Evolutionary conservation across 441 rosid genomes (phyloP).

Genomic region (Viola pubescens): DNA sequence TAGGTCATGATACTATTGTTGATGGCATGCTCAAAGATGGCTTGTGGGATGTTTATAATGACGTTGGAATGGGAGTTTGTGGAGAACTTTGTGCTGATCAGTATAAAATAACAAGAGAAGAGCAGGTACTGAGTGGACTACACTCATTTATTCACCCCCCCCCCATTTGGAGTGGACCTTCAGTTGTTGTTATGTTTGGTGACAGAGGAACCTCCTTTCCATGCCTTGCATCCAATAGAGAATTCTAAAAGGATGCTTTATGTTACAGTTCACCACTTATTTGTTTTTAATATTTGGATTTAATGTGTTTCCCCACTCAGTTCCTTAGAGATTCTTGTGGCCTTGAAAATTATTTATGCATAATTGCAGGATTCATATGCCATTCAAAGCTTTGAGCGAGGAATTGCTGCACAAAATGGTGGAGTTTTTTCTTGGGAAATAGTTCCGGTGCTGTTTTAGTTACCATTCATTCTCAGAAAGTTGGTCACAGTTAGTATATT

Average conservation of each 20-base stretch:
- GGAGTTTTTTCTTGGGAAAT: conserved; percentile 81
- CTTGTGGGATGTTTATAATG: conserved; percentile 91
- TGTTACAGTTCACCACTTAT: not conserved
- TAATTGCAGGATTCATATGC: conserved; percentile 72
- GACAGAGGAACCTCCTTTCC: not conserved
- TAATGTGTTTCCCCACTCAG: conserved; percentile 5
- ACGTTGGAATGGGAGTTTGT: conserved; percentile 89
- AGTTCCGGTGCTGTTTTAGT: conserved; percentile 42
- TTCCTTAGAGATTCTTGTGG: too few relatives aligned
- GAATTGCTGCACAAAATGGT: conserved; percentile 54
- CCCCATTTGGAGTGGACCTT: too few relatives aligned
- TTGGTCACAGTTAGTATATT: conserved; percentile 8
- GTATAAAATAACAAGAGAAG: conserved; percentile 56
- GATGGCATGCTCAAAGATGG: conserved; percentile 97
- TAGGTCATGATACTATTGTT: conserved; percentile 72
- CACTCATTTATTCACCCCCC: not conserved
- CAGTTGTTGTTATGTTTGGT: not conserved
- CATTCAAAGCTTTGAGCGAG: conserved; percentile 70
- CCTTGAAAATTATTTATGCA: not conserved
- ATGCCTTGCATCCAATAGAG: conserved; percentile 5
- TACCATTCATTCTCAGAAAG: conserved; percentile 14
- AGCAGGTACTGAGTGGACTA: conserved; percentile 42
- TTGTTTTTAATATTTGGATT: not conserved
- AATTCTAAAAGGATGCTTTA: conserved; percentile 2
- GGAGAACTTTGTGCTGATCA: conserved; percentile 84